These are phyloP conservation scores for Blastobotrys arbuscula DNA, from an alignment of 1,139 yeast genomes.

Conservation along the genomic window DNA sequence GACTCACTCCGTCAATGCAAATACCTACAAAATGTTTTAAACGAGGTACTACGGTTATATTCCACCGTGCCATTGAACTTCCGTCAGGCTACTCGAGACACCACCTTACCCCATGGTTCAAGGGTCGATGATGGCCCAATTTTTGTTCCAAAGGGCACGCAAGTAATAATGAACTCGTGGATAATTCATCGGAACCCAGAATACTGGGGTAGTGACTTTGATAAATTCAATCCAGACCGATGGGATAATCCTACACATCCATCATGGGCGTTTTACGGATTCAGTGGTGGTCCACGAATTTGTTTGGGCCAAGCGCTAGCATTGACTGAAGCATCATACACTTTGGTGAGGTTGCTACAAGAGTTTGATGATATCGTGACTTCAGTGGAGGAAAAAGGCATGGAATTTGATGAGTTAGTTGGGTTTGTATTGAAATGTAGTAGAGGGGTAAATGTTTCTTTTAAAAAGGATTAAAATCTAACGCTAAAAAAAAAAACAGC, in stretches of 20 bases:
- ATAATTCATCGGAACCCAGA: conserved; percentile 41
- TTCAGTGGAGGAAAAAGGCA: conserved; percentile 1
- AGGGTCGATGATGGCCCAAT: conserved; percentile 40
- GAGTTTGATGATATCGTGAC: conserved; percentile 22
- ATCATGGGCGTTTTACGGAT: conserved; percentile 49
- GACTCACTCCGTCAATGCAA: conserved; percentile 47
- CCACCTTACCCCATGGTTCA: conserved; percentile 31
- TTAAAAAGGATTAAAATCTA: no score
- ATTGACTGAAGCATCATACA: conserved; percentile 45
- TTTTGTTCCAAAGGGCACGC: conserved; percentile 43
- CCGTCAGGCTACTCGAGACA: conserved; percentile 40
- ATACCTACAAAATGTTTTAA: conserved; percentile 43
- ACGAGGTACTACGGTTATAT: conserved; percentile 47
- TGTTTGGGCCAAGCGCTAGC: conserved; percentile 58
- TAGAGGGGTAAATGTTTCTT: conserved; percentile 1
- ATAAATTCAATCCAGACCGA: conserved; percentile 46
- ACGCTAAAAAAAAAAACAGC: no score
- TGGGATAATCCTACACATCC: conserved; percentile 32
- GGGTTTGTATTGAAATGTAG: conserved; percentile 3
- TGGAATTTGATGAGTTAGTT: background rate
- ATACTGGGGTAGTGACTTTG: conserved; percentile 45
- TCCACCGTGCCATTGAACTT: conserved; percentile 53
- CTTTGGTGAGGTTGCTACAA: conserved; percentile 41
- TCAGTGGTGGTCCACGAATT: conserved; percentile 57
- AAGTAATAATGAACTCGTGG: conserved; percentile 41